Evolutionary conservation across 129 eudicot genomes (phyloP).

Genomic region (Tagetes erecta): DNA sequence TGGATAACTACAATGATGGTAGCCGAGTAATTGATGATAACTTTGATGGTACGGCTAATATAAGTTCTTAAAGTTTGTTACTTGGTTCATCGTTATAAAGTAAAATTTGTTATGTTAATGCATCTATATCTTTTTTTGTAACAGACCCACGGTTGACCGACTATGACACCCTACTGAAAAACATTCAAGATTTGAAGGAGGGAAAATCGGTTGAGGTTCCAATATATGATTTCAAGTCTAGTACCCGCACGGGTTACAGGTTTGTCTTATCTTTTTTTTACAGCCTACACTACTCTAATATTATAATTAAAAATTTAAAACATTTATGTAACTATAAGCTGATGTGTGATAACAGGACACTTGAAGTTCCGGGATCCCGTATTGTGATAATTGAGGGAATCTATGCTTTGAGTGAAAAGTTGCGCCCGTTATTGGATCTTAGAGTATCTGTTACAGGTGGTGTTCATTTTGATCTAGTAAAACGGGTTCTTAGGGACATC

Average conservation of each 20-base stretch:
- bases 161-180: conserved; percentile 83
- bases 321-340: conserved; percentile 3
- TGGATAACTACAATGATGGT: conserved; percentile 90
- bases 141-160: conserved; percentile 97
- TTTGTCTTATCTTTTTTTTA: conserved; percentile 24
- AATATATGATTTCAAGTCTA: conserved; percentile 85
- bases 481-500: conserved; percentile 89
- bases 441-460: conserved; percentile 96
- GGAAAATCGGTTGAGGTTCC: conserved; percentile 77
- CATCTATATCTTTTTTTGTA: conserved; percentile 11
- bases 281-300: conserved; percentile 11
- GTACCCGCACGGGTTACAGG: conserved; percentile 91
- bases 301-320: not conserved
- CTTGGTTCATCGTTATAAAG: not conserved
- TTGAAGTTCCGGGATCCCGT: conserved; percentile 88
- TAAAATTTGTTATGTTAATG: not conserved
- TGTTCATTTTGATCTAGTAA: conserved; percentile 96
- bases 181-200: conserved; percentile 70
- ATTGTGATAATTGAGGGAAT: conserved; percentile 93
- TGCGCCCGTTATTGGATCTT: conserved; percentile 86
- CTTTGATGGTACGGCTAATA: conserved; percentile 62
- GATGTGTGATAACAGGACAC: conserved; percentile 52
- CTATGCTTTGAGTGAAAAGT: conserved; percentile 82
- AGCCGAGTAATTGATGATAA: conserved; percentile 77
- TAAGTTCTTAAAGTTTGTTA: not conserved